Conservation (phyloP, 2,329 filamentous ascomycete genomes). For the Septoria linicola region DNA sequence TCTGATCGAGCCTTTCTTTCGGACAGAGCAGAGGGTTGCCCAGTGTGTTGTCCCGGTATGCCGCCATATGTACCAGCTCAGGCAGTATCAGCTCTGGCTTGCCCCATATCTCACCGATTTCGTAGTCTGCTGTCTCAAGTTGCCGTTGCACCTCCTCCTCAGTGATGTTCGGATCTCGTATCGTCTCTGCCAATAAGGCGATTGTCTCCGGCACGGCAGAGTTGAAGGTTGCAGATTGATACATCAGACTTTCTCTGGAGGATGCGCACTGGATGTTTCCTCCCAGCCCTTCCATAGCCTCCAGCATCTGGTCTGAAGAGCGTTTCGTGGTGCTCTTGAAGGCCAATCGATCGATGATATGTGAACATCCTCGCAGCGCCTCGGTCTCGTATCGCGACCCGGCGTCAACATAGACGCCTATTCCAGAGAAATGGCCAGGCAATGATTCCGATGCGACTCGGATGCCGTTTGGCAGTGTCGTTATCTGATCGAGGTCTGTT, state of each 20-base stretch:
- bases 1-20: constrained; percentile 72
- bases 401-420: constrained; percentile 93
- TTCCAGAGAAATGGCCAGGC: constrained; percentile 88
- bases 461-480: constrained; percentile 85
- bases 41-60: constrained; percentile 92
- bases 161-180: constrained; percentile 79
- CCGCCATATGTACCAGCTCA: constrained; percentile 91
- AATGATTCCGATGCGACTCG: constrained; percentile 93
- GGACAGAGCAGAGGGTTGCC: constrained; percentile 93
- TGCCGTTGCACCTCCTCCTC: constrained; percentile 85
- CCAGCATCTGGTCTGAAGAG: constrained; percentile 79
- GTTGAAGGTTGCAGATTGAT: constrained; percentile 98
- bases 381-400: constrained; percentile 91
- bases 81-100: constrained; percentile 95
- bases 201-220: constrained; percentile 79
- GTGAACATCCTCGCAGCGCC: constrained; percentile 81
- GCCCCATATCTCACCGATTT: constrained; percentile 95
- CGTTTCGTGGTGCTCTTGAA: constrained; percentile 81
- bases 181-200: constrained; percentile 86
- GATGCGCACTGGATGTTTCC: constrained; percentile 97
- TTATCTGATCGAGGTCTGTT: constrained; percentile 81
- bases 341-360: constrained; percentile 91
- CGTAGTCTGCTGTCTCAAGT: constrained; percentile 87
- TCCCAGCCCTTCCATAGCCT: constrained; percentile 81
- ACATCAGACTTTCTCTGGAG: constrained; percentile 95